phyloP scores from a whole-genome alignment of 768 basidiomycete species.

The Lactifluus hygrophoroides region DNA sequence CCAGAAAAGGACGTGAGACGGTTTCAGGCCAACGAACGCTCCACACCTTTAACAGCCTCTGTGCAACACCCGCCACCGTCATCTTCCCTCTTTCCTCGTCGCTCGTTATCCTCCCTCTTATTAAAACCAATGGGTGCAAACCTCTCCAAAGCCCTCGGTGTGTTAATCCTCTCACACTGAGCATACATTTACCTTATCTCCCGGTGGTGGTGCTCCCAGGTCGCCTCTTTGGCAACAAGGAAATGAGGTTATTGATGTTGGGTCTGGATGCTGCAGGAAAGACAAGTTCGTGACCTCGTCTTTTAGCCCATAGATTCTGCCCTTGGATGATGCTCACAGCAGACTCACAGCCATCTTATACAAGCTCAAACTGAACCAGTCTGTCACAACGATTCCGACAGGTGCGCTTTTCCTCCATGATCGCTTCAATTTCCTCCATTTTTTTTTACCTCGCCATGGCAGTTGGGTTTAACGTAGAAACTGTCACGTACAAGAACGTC shows the following conservation, averaged over 20 bases:
- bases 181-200: slow-evolving; percentile 6
- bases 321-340: not conserved
- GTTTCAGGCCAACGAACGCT: no score
- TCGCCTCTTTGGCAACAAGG: slow-evolving; percentile 96
- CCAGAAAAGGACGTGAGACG: no score
- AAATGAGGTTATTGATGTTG: slow-evolving; percentile 96
- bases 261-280: slow-evolving; percentile 98
- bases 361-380: slow-evolving; percentile 98
- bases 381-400: slow-evolving; percentile 96
- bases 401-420: slow-evolving; percentile 38
- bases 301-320: not conserved
- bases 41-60: not conserved
- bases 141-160: slow-evolving; percentile 77
- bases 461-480: slow-evolving; percentile 99
- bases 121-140: slow-evolving; percentile 69
- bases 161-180: slow-evolving; percentile 19
- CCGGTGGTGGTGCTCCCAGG: slow-evolving; percentile 36
- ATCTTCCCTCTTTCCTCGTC: slow-evolving; percentile 34
- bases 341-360: slow-evolving; percentile 78
- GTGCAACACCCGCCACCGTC: slow-evolving; percentile 1
- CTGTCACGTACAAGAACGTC: slow-evolving; percentile 98
- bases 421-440: not conserved
- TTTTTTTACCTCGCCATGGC: not conserved
- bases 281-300: slow-evolving; percentile 65
- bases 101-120: slow-evolving; percentile 47